Evolutionary conservation across 2,329 filamentous ascomycete species (phyloP), one percentile per base, ranked within the genome.

Genomic region (Aspergillus brunneoviolaceus): DNA sequence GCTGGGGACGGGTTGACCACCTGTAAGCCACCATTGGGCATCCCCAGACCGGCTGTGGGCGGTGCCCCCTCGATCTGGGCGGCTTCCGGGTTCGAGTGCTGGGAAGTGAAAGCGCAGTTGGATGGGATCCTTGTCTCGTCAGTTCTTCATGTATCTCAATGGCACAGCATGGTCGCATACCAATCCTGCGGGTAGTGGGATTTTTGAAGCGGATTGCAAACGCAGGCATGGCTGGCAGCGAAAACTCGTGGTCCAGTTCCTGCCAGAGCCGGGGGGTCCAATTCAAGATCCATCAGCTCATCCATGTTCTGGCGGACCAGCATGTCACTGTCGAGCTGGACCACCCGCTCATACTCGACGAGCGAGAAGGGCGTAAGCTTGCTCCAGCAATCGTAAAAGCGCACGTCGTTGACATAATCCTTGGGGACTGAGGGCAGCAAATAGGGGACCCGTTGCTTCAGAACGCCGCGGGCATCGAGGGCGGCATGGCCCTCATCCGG

Each of bases 261-360:
- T 2, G 69, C 79, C 61, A 81, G 60, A 49, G 78, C 79, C 0
- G 85, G 80, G 19, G 80, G 70, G 74, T 93, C 90, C 55, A 96
- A 84, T 62, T 85, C 80, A 56, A 96, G 69, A 19, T 91, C 86
- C 90, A 96, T 96, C 67, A 96, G 80, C 79, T 96, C 91, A 74
- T 96, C 92, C 90, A 96, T 96, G 76, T 95, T 96, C 69, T 83
- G 82, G 66, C 88, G 77, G 11, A 91, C 86, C 58, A 96, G 78
- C 92, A 96, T 96, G 78, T 96, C 92, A 71, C 88, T 89, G 77
- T 96, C 92, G 58, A 96, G 82, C 78, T 91, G 90, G 49, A 96
- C 89, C 35, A 96, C 86, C 49, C 92, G 85, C 33, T 87, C 82
- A 78, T 93, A 96, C 73, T 93, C 87, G 21, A 82, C 82, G 33